Base-by-base conservation (phyloP, 2,329 filamentous ascomycete species). In the Rhexocercosporidium sp. region DNA sequence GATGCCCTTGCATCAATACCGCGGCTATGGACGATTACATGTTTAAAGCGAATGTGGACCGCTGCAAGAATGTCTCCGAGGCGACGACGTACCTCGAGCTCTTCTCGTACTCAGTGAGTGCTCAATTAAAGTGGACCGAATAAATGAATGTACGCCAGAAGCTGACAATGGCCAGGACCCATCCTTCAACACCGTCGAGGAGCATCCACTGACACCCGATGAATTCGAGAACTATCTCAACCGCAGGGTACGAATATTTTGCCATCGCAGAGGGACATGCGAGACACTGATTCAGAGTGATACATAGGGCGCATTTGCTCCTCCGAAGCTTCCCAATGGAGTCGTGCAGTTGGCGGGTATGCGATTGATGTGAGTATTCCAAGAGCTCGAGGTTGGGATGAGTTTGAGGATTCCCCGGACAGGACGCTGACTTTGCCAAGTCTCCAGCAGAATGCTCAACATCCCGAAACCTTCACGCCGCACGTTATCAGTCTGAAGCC, bases 391-490 rank as follows among this genome's bases (percentile, higher is more conserved):
- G 29, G 27, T n/a, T 37, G 41, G 25, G 41, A 62, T 65, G 34
- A 39, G 37, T 18, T 18, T 49, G 46, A 20, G 31, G n/a, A 62
- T 62, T 62, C 22, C 29, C 59, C 47, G 22, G 39, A 49, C 9
- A 47, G 25, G 41, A 64, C 39, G 39, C 64, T 70, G 51, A 70
- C 54, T 59, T 39, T 57, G 29, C 31, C 25, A 66, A 73, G 72
- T 34, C 66, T 75, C 3, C 74, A 75, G 47, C 68, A 71, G 37
- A 72, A 86, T 71, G 87, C 86, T 64, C 79, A 82, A 65, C 79
- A 89, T 59, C 80, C 81, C 14, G 84, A 90, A 65, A 90, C 88
- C 0, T 90, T 90, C 72, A 79, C 81, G 29, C 82, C 86, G 16
- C 81, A 83, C 68, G 80, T 85, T 69, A 83, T 90, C 66, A 87